Percentiles rank a stretch among this genome's conserved stretches.
These are phyloP conservation scores for Leccinum subtestaceum DNA, from an alignment of 768 basidiomycete genomes.

Conservation along the genomic window DNA sequence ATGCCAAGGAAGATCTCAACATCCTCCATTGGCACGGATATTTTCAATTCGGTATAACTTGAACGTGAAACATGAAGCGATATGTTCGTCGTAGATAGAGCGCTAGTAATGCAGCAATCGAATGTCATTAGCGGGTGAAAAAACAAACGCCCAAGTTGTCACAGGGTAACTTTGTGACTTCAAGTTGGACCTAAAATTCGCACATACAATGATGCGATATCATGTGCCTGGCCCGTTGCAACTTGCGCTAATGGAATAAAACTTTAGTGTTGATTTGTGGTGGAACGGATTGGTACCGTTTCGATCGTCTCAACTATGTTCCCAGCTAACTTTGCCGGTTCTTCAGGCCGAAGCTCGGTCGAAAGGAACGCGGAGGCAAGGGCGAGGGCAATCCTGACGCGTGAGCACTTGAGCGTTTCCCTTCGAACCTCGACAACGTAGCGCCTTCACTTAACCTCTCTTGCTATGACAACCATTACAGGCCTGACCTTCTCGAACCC, in stretches of 20 bases:
- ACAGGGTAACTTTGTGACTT: slow-evolving; percentile 9
- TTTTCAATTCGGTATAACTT: no score
- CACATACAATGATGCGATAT: slow-evolving; percentile 34
- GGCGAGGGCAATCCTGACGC: slow-evolving; percentile 41
- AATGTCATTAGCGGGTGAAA: slow-evolving; percentile 11
- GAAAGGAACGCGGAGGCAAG: slow-evolving; percentile 61
- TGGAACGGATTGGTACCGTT: slow-evolving; percentile 75
- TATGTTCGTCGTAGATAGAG: slow-evolving; percentile 28
- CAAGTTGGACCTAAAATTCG: slow-evolving; percentile 20
- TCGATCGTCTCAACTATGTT: background rate
- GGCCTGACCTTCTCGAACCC: slow-evolving; percentile 84
- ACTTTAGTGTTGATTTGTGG: slow-evolving; percentile 75
- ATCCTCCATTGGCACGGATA: background rate
- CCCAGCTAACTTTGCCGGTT: slow-evolving; percentile 12
- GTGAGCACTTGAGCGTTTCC: slow-evolving; percentile 25
- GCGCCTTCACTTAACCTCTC: slow-evolving; percentile 3
- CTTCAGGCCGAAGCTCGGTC: slow-evolving; percentile 69
- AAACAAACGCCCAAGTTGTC: slow-evolving; percentile 12
- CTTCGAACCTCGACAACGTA: background rate
- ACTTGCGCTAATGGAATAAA: slow-evolving; percentile 15
- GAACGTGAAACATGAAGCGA: background rate
- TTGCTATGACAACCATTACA: slow-evolving; percentile 25
- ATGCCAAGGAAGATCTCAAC: background rate
- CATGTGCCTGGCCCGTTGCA: slow-evolving; percentile 9
- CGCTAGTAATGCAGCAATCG: slow-evolving; percentile 33